phyloP scores from a whole-genome alignment of 2,329 filamentous ascomycete species.

The Penicillium digitatum region DNA sequence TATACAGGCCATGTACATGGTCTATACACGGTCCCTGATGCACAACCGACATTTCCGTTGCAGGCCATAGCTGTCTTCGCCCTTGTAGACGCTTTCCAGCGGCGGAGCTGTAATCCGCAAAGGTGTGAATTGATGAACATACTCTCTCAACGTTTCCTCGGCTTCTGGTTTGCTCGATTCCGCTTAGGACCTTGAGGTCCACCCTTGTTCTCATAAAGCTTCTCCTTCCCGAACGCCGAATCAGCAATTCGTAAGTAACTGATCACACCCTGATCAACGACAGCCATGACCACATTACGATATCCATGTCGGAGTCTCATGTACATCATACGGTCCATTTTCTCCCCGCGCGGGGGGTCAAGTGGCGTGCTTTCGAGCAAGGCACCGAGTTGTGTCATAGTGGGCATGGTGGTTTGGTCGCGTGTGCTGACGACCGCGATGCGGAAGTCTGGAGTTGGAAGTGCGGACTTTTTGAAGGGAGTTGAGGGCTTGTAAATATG shows the following conservation, averaged over 20 bases:
- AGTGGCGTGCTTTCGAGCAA: constrained; percentile 72
- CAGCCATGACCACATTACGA: constrained; percentile 76
- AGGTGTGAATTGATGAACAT: neutral
- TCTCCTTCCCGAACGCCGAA: constrained; percentile 72
- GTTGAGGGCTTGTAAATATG: constrained; percentile 74
- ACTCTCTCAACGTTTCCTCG: constrained; percentile 30
- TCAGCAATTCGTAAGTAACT: constrained; percentile 83
- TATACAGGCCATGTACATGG: neutral
- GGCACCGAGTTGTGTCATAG: constrained; percentile 64
- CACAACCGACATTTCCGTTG: neutral
- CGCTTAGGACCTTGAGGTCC: constrained; percentile 29
- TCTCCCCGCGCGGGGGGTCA: constrained; percentile 53
- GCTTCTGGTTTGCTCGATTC: constrained; percentile 19
- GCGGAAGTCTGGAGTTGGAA: constrained; percentile 75
- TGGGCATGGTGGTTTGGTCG: constrained; percentile 63
- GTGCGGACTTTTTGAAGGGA: constrained; percentile 73
- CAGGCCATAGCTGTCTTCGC: neutral
- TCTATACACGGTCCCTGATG: neutral
- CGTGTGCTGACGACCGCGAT: constrained; percentile 77
- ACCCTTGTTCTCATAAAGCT: constrained; percentile 55
- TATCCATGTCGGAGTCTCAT: constrained; percentile 78
- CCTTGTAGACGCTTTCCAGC: neutral
- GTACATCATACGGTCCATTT: constrained; percentile 58
- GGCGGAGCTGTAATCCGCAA: neutral
- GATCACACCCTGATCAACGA: constrained; percentile 84